Base-by-base conservation (phyloP, 1,284 basidiomycete genomes). In the Ganoderma leucocontextum region DNA sequence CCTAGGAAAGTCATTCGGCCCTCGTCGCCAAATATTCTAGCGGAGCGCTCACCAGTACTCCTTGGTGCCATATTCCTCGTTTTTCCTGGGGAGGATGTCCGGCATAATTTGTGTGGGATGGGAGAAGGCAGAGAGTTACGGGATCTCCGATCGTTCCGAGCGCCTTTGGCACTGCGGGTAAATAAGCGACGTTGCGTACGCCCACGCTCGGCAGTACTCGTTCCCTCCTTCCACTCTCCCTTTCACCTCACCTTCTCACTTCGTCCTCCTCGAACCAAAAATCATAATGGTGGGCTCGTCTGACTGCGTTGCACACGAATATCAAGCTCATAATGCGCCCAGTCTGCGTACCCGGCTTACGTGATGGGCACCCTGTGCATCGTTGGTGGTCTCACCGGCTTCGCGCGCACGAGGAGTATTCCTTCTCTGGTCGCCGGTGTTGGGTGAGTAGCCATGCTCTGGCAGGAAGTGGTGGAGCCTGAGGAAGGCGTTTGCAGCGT, bases 261-360 rank as follows among this genome's bases (percentile, higher is more conserved):
- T n/a, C 19, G n/a, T 25, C 52, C 15, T 33, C 10, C 13, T 55
- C 52, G 52, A 59, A 52, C 63, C 52, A 44, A 22, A 59, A 52
- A 29, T 35, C 60, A 67, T 58, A 52, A 75, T 74, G 73, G 75
- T 73, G 47, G 59, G 72, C 58, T 17, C 17, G 44, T 19, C 15
- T 7, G 22, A 2, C 52, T 19, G 33, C 7, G 15, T 41, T 9
- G 13, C 47, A 5, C 17, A 1, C 7, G 15, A 29, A 17, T n/a
- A n/a, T 35, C 42, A 25, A 44, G 7, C 63, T 69, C 57, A 62
- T 22, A 25, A 47, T 38, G 19, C 25, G 57, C 2, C 47, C 65
- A 94, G 93, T 94, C 93, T 80, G 91, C 93, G 63, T 89, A 92
- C 79, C 93, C 93, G 73, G 92, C 94, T 68, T 92, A 89, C 78